A percentile compares a stretch with the other conserved stretches of the same genome.
phyloP scores from a whole-genome alignment of 768 basidiomycete species.

The Polyporus arcularius region DNA sequence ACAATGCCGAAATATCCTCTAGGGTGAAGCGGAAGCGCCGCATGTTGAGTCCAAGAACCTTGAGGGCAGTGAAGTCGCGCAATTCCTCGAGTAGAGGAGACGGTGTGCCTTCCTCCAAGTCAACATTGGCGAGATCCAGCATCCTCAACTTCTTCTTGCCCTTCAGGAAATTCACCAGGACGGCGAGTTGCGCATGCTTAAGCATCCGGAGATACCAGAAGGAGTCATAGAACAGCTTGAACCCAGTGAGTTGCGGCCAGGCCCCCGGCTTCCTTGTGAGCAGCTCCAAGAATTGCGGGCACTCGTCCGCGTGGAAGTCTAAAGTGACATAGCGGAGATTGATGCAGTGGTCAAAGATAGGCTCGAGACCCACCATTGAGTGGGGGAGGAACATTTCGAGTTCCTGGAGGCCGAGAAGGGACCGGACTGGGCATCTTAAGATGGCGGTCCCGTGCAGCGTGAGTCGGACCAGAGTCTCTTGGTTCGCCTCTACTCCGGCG shows the following conservation, averaged over 20 bases:
- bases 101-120: neutral
- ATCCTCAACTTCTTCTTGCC: neutral
- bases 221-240: conserved; percentile 3
- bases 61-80: neutral
- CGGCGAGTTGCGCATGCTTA: neutral
- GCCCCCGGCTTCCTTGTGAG: neutral
- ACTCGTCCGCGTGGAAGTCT: neutral
- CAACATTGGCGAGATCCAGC: neutral
- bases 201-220: neutral
- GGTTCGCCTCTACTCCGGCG: neutral
- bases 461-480: neutral
- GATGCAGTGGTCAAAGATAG: conserved; percentile 7
- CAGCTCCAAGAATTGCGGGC: neutral
- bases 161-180: too few species aligned
- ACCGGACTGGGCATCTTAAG: conserved; percentile 1
- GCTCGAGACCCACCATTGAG: neutral
- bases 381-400: conserved; percentile 2
- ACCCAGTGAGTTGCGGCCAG: conserved; percentile 1
- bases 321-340: conserved; percentile 1
- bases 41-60: neutral
- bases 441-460: neutral
- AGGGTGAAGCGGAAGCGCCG: too few species aligned
- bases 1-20: too few species aligned
- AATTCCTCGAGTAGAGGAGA: neutral
- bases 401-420: conserved; percentile 5